These are phyloP conservation scores for Fomitopsis palustris DNA, from an alignment of 1,284 basidiomycete species.

Conservation along the genomic window DNA sequence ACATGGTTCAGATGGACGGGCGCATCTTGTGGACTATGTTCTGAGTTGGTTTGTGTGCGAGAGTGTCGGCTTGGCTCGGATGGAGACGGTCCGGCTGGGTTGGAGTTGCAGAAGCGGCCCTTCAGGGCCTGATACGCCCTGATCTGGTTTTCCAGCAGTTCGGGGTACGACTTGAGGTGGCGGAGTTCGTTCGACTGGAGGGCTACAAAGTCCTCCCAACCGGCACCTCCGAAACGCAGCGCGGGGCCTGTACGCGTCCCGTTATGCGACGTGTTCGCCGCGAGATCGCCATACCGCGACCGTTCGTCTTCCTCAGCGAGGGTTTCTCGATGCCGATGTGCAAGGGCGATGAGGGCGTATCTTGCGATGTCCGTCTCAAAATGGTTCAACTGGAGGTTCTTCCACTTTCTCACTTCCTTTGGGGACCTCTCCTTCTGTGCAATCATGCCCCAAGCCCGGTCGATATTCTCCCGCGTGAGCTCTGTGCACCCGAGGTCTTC, in stretches of 20 bases:
- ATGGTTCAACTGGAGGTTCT: conserved; percentile 25
- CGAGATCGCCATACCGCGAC: not conserved
- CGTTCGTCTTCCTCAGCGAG: not conserved
- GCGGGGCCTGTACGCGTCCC: not conserved
- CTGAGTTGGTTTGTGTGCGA: not conserved
- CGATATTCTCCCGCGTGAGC: conserved; percentile 16
- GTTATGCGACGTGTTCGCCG: not conserved
- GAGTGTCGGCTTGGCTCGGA: not conserved
- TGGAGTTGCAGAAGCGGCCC: conserved; percentile 14
- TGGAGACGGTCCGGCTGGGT: not conserved
- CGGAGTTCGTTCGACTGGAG: conserved; percentile 26
- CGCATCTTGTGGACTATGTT: not conserved
- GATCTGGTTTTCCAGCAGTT: conserved; percentile 27
- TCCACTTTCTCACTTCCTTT: conserved; percentile 25
- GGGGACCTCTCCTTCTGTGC: conserved; percentile 14
- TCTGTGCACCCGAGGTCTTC: conserved; percentile 6
- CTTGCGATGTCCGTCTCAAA: conserved; percentile 30
- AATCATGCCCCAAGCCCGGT: conserved; percentile 21
- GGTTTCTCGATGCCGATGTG: conserved; percentile 20
- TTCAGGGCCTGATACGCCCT: conserved; percentile 26
- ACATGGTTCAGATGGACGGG: not conserved
- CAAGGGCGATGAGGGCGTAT: conserved; percentile 28
- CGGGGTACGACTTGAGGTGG: conserved; percentile 24
- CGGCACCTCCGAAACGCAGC: conserved; percentile 3
- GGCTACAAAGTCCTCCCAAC: conserved; percentile 22